A percentile compares a stretch with the other conserved stretches of the same genome.
Conservation (phyloP, 139 green algal species). For the Chlorella sp. region DNA sequence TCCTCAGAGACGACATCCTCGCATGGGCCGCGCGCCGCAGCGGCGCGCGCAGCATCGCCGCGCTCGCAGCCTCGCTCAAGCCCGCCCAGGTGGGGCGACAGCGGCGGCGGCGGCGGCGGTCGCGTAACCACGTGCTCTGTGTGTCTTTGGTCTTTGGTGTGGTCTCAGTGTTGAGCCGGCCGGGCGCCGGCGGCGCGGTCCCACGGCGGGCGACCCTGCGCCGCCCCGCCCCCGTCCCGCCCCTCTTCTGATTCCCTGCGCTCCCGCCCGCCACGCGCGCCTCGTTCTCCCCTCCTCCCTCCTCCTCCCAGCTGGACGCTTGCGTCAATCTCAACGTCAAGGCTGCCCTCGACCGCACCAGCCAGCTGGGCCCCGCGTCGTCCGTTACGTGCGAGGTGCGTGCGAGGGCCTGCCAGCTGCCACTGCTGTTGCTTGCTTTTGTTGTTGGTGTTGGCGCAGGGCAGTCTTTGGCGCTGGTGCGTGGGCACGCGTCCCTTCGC, state of each 20-base stretch:
- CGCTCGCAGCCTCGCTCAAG: constrained; percentile 28
- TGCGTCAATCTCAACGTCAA: too few species aligned
- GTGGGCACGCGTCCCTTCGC: background rate
- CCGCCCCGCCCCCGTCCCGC: background rate
- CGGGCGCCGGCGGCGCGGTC: background rate
- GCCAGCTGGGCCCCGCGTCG: too few species aligned
- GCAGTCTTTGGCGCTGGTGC: background rate
- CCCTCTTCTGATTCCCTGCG: background rate
- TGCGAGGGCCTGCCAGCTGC: too few species aligned
- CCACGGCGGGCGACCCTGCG: background rate
- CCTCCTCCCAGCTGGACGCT: too few species aligned
- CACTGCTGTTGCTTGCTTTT: too few species aligned
- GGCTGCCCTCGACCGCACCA: too few species aligned
- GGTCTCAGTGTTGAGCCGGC: background rate
- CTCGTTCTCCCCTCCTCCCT: too few species aligned
- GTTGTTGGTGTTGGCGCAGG: background rate
- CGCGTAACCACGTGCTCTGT: too few species aligned
- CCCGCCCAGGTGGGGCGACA: constrained; percentile 48
- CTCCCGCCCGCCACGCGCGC: too few species aligned
- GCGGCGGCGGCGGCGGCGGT: too few species aligned
- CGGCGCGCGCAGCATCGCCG: constrained; percentile 21
- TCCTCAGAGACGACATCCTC: constrained; percentile 63
- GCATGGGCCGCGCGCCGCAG: constrained; percentile 37
- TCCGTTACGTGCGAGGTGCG: too few species aligned
- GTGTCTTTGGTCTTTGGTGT: constrained; percentile 40